A percentile compares a stretch with the other conserved stretches of the same genome.
These are phyloP conservation scores for Sherardia arvensis DNA, from an alignment of 257 asterid species.

Conservation along the genomic window DNA sequence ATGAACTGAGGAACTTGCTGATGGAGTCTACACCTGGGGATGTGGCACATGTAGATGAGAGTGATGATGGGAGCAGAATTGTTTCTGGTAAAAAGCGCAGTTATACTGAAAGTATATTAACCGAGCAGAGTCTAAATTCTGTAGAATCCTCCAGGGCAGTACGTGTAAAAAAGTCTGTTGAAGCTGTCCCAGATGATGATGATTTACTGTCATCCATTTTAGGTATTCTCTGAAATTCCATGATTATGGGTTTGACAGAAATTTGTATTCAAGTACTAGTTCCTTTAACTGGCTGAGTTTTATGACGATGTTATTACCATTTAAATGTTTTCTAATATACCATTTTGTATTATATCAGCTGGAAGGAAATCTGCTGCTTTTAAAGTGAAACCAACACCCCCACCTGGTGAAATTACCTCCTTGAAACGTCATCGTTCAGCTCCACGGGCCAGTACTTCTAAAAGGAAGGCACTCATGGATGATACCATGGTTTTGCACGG, in stretches of 20 bases:
- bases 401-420: slow-evolving; percentile 56
- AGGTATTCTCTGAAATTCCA: slow-evolving; percentile 32
- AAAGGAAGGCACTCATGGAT: slow-evolving; percentile 85
- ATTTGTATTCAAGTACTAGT: not conserved
- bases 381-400: slow-evolving; percentile 82
- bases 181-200: slow-evolving; percentile 79
- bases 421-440: slow-evolving; percentile 52
- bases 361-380: slow-evolving; percentile 70
- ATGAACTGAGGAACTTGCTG: slow-evolving; percentile 32
- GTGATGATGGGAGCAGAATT: slow-evolving; percentile 62
- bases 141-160: slow-evolving; percentile 72
- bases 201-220: slow-evolving; percentile 87
- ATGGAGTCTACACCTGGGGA: slow-evolving; percentile 46
- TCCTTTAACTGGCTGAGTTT: not conserved
- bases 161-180: slow-evolving; percentile 49
- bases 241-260: not conserved
- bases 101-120: slow-evolving; percentile 75
- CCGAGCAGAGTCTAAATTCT: slow-evolving; percentile 82
- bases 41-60: slow-evolving; percentile 35
- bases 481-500: slow-evolving; percentile 98
- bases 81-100: slow-evolving; percentile 76
- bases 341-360: slow-evolving; percentile 29
- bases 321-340: not conserved
- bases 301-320: not conserved
- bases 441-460: slow-evolving; percentile 46